phyloP scores from a whole-genome alignment of 331 rosid species.

The Arachis monticola region DNA sequence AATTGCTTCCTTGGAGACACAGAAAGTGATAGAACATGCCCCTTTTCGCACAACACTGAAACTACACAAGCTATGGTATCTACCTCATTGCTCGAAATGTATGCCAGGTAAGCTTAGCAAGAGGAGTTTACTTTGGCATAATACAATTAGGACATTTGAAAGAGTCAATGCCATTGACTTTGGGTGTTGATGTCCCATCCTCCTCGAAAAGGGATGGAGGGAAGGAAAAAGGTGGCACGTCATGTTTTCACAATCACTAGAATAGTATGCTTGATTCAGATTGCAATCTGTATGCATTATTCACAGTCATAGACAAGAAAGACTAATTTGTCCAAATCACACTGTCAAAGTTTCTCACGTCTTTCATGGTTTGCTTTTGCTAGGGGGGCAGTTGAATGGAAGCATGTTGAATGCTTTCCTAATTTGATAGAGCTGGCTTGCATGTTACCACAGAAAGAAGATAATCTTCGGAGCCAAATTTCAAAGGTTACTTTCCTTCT shows the following conservation, averaged over 20 bases:
- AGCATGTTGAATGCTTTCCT: too few relatives aligned
- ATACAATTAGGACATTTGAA: constrained; percentile 29
- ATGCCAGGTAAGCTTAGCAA: constrained; percentile 68
- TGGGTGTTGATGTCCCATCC: constrained; percentile 23
- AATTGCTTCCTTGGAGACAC: constrained; percentile 67
- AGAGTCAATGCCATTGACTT: constrained; percentile 31
- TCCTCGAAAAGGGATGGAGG: not conserved
- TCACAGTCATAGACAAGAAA: constrained; percentile 18
- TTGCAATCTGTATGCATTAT: constrained; percentile 20
- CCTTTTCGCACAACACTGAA: constrained; percentile 66
- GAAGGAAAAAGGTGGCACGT: not conserved
- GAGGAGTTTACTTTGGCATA: constrained; percentile 19
- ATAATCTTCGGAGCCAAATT: too few relatives aligned
- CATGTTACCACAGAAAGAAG: too few relatives aligned
- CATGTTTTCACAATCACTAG: not conserved
- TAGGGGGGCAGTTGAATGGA: constrained; percentile 86
- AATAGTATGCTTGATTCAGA: constrained; percentile 6
- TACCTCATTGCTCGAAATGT: constrained; percentile 74
- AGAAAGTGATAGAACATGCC: constrained; percentile 76
- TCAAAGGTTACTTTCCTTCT: constrained; percentile 42
- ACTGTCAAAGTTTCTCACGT: constrained; percentile 38
- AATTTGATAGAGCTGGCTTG: too few relatives aligned
- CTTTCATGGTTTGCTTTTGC: constrained; percentile 42
- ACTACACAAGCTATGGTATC: constrained; percentile 60
- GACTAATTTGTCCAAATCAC: not conserved